Evolutionary conservation across 2,329 filamentous ascomycete genomes (phyloP).

Genomic region (Xylariaceae sp.): DNA sequence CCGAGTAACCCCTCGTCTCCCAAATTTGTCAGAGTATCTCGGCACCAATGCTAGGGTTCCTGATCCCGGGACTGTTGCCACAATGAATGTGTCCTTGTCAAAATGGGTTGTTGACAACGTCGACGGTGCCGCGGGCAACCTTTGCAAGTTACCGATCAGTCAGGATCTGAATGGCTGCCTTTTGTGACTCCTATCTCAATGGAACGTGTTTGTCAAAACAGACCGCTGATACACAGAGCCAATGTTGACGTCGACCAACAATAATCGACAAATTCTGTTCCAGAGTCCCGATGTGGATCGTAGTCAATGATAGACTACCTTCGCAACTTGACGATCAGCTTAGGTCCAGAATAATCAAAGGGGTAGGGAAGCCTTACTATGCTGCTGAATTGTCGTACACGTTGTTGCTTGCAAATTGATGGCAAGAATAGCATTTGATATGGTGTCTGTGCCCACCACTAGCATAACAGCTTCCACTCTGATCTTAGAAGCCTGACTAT

Average conservation of each 20-base stretch:
- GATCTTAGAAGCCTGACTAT: constrained; percentile 1
- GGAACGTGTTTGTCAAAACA: background rate
- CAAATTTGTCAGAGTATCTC: no score
- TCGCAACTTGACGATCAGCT: background rate
- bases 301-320: background rate
- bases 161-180: no score
- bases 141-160: no score
- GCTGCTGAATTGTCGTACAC: constrained; percentile 2
- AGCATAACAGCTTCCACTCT: constrained; percentile 8
- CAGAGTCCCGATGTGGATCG: no score
- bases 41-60: no score
- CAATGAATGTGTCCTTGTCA: no score
- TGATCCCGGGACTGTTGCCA: no score
- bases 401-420: constrained; percentile 3
- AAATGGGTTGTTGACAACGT: no score
- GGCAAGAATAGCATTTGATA: background rate
- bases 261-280: no score
- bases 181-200: background rate
- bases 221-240: background rate
- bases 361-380: background rate
- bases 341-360: background rate
- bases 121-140: no score
- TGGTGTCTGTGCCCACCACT: constrained; percentile 4
- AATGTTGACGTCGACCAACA: background rate
- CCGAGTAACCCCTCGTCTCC: no score